Base-by-base conservation (phyloP, 805 yeast genomes). In the Metschnikowia orientalis region DNA sequence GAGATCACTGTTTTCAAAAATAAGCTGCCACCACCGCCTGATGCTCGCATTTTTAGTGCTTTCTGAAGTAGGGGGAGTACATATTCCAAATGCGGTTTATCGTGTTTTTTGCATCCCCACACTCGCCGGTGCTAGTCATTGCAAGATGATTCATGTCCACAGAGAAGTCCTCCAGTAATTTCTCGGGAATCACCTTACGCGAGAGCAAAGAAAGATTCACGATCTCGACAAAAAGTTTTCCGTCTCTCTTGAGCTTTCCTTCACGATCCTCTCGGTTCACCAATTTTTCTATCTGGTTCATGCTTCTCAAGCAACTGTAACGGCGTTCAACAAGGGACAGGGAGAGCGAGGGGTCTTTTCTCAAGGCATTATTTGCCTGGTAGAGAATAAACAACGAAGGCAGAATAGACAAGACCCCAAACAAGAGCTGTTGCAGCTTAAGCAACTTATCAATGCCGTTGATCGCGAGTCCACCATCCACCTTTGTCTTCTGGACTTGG, bases 401-500 rank as follows among this genome's bases (percentile, higher is more conserved):
- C 12, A 89, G 74, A 3, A 92, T 79, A 1, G 97, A 95, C 16
- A 92, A 83, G 14, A 86, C 64, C 1, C 95, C 96, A 62, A 90
- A 86, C n/a, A 92, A 92, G 34, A 90, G 71, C 54, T 92, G 95
- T 61, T 90, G 98, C 31, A 92, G 81, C 56, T 87, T 82, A 27
- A 92, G 69, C 44, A 90, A 64, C 53, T 84, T 81, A 58, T 92
- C 97, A 41, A 92, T 89, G 6, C 97, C 97, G 46, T 73, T 76
- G 40, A 90, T 73, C 0, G 96, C 97, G 4, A 88, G 64, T 22
- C 84, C 88, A 6, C 95, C 95, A 55, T 90, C 98, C 5, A 92
- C 97, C 58, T 90, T 90, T 8, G 95, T 81, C 59, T 92, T 90
- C 56, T 90, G 98, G n/a, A 92, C 67, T 57, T 92, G 97, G 41